These are phyloP conservation scores for Fusarium miscanthi DNA, from an alignment of 2,329 filamentous ascomycete genomes.

Conservation along the genomic window DNA sequence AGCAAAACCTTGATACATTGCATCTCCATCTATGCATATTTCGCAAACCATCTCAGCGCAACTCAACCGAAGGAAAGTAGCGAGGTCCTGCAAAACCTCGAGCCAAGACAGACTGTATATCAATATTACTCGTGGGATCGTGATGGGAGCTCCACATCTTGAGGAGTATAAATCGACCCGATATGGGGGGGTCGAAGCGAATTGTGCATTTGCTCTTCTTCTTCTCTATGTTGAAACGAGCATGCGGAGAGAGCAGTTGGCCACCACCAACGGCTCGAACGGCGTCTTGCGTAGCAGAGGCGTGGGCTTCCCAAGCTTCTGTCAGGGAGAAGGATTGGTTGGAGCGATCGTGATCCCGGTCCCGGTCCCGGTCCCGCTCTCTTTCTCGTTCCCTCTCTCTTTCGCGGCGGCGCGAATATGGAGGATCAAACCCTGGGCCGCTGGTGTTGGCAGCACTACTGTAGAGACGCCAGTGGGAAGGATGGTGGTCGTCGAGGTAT, in stretches of 20 bases:
- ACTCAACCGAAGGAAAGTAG: constrained; percentile 78
- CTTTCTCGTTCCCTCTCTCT: constrained; percentile 33
- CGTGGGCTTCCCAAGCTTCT: constrained; percentile 59
- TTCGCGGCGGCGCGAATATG: constrained; percentile 28
- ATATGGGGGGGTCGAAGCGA: constrained; percentile 84
- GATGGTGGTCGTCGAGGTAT: constrained; percentile 43
- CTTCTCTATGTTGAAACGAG: constrained; percentile 84
- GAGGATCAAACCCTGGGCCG: constrained; percentile 26
- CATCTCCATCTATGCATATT: not conserved
- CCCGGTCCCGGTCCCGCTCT: constrained; percentile 22
- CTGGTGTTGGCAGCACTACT: constrained; percentile 25
- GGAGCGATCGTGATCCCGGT: constrained; percentile 21
- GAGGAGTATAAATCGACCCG: constrained; percentile 83
- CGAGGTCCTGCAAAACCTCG: constrained; percentile 87
- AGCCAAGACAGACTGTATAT: constrained; percentile 86
- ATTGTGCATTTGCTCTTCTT: constrained; percentile 88
- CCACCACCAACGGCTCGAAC: constrained; percentile 67
- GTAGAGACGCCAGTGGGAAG: constrained; percentile 42
- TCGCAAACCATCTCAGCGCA: constrained; percentile 57
- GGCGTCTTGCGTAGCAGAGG: constrained; percentile 67
- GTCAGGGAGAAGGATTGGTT: constrained; percentile 42
- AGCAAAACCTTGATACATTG: not conserved
- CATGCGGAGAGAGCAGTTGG: constrained; percentile 76
- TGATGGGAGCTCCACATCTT: constrained; percentile 89
- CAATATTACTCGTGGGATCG: constrained; percentile 77